Percentiles rank a stretch among this genome's conserved stretches.
phyloP scores from a whole-genome alignment of 305 asterid genomes.

The Fraxinus sp. region DNA sequence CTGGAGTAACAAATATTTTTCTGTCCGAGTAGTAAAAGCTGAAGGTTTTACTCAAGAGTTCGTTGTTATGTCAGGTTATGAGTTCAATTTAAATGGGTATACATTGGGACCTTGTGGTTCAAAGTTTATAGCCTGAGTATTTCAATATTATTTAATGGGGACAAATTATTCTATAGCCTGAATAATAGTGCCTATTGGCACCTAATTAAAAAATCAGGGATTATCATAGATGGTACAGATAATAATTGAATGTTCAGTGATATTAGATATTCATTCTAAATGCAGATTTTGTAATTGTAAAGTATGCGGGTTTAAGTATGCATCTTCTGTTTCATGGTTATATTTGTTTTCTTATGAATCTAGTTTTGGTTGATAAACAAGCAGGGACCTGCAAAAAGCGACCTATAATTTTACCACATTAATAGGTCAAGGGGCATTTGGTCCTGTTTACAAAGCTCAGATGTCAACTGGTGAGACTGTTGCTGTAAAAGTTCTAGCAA shows the following conservation, averaged over 20 bases:
- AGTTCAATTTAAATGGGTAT: background rate
- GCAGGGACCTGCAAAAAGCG: slow-evolving; percentile 94
- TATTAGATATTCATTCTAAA: background rate
- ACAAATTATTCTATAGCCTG: background rate
- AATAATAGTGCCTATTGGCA: background rate
- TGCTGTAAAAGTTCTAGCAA: slow-evolving; percentile 91
- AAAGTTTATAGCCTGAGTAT: background rate
- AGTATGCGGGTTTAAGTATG: background rate
- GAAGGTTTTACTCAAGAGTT: background rate
- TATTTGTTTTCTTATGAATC: slow-evolving; percentile 5
- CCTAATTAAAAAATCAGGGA: background rate
- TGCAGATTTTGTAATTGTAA: background rate
- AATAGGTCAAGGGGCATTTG: slow-evolving; percentile 93
- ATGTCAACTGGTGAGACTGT: slow-evolving; percentile 78
- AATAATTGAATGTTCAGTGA: background rate
- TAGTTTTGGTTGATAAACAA: slow-evolving; percentile 22
- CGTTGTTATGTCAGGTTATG: background rate
- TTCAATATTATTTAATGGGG: background rate
- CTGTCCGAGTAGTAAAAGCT: background rate
- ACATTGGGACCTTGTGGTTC: background rate
- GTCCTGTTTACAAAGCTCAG: slow-evolving; percentile 90
- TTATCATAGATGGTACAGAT: background rate
- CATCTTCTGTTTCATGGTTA: background rate
- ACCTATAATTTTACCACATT: slow-evolving; percentile 81
- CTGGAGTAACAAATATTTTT: background rate